Evolutionary conservation across 768 basidiomycete species (phyloP).

Genomic region (Rickenella mellea): DNA sequence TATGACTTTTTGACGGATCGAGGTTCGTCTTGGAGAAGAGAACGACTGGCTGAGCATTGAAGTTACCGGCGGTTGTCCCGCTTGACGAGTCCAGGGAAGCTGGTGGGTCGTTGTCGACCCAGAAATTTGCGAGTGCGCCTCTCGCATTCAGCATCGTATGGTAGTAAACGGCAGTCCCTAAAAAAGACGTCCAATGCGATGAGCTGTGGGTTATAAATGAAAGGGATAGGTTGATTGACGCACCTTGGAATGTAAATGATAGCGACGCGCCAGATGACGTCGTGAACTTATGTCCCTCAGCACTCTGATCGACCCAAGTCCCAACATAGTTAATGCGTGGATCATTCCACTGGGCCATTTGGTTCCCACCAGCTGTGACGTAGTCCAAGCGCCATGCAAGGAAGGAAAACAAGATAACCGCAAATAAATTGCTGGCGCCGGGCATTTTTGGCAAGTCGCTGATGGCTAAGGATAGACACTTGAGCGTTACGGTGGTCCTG

Average conservation of each 20-base stretch:
- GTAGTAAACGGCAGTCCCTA: neutral
- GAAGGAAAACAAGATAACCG: too few species aligned
- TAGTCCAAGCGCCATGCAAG: too few species aligned
- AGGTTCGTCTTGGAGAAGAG: neutral
- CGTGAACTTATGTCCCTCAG: neutral
- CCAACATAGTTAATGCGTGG: neutral
- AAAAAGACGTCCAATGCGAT: too few species aligned
- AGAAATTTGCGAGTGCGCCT: neutral
- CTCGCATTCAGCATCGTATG: neutral
- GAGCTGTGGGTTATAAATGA: neutral
- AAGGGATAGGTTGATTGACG: neutral
- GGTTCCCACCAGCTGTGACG: too few species aligned
- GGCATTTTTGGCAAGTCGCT: too few species aligned
- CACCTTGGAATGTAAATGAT: neutral
- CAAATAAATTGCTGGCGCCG: too few species aligned
- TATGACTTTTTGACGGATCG: neutral
- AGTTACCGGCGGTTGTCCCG: neutral
- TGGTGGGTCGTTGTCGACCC: neutral
- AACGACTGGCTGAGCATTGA: neutral
- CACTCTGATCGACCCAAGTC: neutral
- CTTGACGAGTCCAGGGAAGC: neutral
- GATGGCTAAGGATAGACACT: too few species aligned
- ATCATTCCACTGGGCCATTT: too few species aligned
- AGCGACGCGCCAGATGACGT: neutral
- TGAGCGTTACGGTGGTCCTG: too few species aligned